phyloP scores from a whole-genome alignment of 352 stramenopile genomes.

The Phytophthora multivora region DNA sequence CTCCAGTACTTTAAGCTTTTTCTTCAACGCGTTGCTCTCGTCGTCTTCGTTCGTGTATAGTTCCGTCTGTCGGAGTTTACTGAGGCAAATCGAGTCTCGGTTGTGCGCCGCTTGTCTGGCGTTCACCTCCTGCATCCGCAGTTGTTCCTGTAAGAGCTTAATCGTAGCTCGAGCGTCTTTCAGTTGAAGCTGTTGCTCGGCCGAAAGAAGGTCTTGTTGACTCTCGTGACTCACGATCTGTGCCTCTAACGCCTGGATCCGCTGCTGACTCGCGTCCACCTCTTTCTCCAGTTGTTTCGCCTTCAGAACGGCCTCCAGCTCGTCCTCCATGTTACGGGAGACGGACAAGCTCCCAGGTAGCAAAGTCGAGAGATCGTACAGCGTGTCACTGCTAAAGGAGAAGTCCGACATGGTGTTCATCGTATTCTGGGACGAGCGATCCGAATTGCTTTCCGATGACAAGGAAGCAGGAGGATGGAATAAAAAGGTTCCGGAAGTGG shows the following conservation, averaged over 20 bases:
- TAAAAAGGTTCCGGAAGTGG: not conserved
- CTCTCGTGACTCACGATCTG: conserved; percentile 63
- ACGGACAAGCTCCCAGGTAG: conserved; percentile 20
- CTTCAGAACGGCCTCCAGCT: conserved; percentile 60
- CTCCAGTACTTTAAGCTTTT: conserved; percentile 75
- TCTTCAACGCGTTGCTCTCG: conserved; percentile 59
- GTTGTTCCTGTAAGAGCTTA: conserved; percentile 54
- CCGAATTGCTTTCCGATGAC: conserved; percentile 35
- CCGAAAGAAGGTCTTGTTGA: conserved; percentile 58
- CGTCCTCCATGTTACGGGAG: conserved; percentile 58
- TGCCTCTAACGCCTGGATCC: conserved; percentile 61
- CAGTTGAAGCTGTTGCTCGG: conserved; percentile 63
- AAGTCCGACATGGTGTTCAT: conserved; percentile 41
- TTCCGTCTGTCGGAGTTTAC: conserved; percentile 48
- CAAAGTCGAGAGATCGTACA: conserved; percentile 16
- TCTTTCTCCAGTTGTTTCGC: conserved; percentile 73
- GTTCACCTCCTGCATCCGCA: conserved; percentile 61
- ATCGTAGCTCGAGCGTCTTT: conserved; percentile 64
- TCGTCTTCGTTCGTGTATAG: conserved; percentile 41
- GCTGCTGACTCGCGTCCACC: conserved; percentile 61
- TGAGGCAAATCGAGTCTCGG: conserved; percentile 66
- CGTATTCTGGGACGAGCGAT: conserved; percentile 36
- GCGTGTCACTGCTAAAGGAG: conserved; percentile 41
- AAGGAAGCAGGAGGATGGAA: conserved; percentile 14
- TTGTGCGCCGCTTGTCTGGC: conserved; percentile 51